Percentiles rank a stretch among this genome's conserved stretches.
These are phyloP conservation scores for Rhizodiscina lignyota DNA, from an alignment of 495 filamentous ascomycete species.

Conservation along the genomic window DNA sequence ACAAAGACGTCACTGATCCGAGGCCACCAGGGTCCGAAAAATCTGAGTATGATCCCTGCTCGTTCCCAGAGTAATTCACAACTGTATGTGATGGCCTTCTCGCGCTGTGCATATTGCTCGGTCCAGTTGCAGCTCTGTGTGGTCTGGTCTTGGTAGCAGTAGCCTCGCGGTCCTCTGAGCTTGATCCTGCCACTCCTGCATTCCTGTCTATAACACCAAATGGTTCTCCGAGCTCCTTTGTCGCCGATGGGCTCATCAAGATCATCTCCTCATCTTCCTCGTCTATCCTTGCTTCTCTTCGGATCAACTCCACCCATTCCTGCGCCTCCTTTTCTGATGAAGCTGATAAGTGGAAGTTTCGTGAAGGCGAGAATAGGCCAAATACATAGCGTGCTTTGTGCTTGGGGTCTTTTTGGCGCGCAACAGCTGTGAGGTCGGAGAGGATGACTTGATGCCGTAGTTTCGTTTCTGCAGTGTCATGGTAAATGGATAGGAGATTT, in stretches of 20 bases:
- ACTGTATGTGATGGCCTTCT: conserved; percentile 31
- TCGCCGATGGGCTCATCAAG: conserved; percentile 18
- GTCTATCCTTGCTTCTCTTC: conserved; percentile 61
- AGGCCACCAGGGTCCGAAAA: conserved; percentile 45
- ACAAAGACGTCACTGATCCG: not conserved
- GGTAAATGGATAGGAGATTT: conserved; percentile 90
- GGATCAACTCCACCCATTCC: conserved; percentile 75
- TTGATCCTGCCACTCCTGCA: conserved; percentile 1
- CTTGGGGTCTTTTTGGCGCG: conserved; percentile 74
- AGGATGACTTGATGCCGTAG: conserved; percentile 74
- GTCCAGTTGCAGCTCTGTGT: conserved; percentile 2
- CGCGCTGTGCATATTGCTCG: conserved; percentile 7
- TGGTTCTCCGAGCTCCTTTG: conserved; percentile 2
- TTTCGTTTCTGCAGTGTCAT: conserved; percentile 74
- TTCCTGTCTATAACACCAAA: not conserved
- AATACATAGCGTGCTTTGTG: conserved; percentile 67
- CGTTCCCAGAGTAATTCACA: conserved; percentile 70
- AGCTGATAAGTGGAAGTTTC: conserved; percentile 82
- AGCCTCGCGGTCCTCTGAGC: no score
- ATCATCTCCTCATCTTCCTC: conserved; percentile 74
- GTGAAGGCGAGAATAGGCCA: conserved; percentile 80
- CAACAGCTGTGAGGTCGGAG: conserved; percentile 81
- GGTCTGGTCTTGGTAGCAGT: no score
- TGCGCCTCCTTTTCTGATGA: conserved; percentile 54
- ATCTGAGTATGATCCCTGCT: conserved; percentile 77